phyloP scores from a whole-genome alignment of 441 rosid species.

The Oxalis stricta region DNA sequence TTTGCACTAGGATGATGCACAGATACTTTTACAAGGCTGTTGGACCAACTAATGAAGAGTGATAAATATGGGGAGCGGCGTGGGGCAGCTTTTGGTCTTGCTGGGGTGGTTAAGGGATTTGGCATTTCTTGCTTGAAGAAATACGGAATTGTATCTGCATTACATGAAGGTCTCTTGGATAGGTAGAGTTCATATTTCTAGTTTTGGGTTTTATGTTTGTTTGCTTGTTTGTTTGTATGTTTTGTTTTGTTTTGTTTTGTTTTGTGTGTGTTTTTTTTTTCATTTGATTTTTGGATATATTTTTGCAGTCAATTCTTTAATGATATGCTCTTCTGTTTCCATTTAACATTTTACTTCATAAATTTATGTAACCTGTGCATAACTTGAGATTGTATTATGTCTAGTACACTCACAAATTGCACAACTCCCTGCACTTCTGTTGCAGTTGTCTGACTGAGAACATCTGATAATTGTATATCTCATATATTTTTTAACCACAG shows the following conservation, averaged over 20 bases:
- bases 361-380: too few relatives aligned
- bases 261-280: too few relatives aligned
- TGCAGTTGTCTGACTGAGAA: too few relatives aligned
- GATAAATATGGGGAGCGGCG: conserved; percentile 98
- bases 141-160: conserved; percentile 44
- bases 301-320: too few relatives aligned
- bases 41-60: conserved; percentile 83
- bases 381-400: too few relatives aligned
- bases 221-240: too few relatives aligned
- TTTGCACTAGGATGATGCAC: conserved; percentile 62
- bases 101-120: conserved; percentile 88
- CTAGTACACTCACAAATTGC: too few relatives aligned
- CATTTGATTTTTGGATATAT: too few relatives aligned
- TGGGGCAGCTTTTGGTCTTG: conserved; percentile 99
- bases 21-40: conserved; percentile 57
- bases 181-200: conserved; percentile 32
- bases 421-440: too few relatives aligned
- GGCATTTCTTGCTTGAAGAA: conserved; percentile 87
- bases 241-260: too few relatives aligned
- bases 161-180: conserved; percentile 68
- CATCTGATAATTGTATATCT: not conserved
- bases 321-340: too few relatives aligned
- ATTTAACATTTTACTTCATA: too few relatives aligned
- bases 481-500: conserved; percentile 25
- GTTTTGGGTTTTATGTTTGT: not conserved